Conservation (phyloP, 108 stramenopile genomes). For the Nitzschia palea region DNA sequence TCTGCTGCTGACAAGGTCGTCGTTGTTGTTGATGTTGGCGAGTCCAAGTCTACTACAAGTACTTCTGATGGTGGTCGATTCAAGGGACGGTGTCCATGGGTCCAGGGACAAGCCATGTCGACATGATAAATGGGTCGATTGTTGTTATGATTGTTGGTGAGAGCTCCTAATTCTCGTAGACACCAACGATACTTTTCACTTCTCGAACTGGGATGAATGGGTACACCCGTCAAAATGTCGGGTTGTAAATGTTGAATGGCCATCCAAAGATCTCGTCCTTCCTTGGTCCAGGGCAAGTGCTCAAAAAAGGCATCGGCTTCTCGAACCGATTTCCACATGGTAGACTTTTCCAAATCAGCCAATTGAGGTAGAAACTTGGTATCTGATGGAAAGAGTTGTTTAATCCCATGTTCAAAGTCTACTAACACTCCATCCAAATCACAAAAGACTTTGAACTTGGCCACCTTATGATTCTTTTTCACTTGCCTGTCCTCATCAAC, state of each 20-base stretch:
- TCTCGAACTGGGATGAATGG: slow-evolving; percentile 34
- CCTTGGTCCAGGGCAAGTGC: slow-evolving; percentile 59
- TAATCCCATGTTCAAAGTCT: slow-evolving; percentile 71
- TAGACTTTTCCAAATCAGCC: slow-evolving; percentile 20
- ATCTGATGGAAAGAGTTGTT: slow-evolving; percentile 17
- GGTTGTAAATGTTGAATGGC: slow-evolving; percentile 42
- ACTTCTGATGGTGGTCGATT: not conserved
- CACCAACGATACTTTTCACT: slow-evolving; percentile 71
- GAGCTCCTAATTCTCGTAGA: slow-evolving; percentile 50
- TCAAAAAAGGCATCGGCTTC: slow-evolving; percentile 44
- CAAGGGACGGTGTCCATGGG: not conserved
- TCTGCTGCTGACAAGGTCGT: not conserved
- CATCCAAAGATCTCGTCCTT: slow-evolving; percentile 68
- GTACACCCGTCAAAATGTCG: slow-evolving; percentile 70
- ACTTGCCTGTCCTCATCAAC: too few species aligned
- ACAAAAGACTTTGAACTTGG: slow-evolving; percentile 65
- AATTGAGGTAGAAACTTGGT: slow-evolving; percentile 18
- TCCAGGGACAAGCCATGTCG: slow-evolving; percentile 60
- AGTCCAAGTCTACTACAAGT: not conserved
- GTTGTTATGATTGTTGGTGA: not conserved
- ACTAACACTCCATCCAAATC: slow-evolving; percentile 79
- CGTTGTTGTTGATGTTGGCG: not conserved
- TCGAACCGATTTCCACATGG: slow-evolving; percentile 54
- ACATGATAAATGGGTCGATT: slow-evolving; percentile 33
- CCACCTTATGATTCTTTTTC: not conserved